Conservation (phyloP, 208 protist genomes). For the Leishmania gerbilli region DNA sequence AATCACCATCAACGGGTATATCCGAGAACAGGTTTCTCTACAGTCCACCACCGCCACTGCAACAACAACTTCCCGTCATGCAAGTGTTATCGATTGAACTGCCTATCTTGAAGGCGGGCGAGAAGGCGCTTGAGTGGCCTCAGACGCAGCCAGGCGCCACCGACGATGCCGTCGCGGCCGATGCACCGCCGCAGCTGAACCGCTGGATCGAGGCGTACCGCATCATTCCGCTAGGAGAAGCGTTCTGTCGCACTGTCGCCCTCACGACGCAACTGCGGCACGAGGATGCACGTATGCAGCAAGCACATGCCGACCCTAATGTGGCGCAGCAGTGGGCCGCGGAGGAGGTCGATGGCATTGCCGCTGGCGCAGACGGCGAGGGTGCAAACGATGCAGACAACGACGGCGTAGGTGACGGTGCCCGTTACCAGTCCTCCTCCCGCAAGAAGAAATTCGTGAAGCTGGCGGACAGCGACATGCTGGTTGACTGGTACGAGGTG, state of each 20-base stretch:
- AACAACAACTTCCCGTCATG: constrained; percentile 9
- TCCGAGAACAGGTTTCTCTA: neutral
- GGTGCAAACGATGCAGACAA: constrained; percentile 32
- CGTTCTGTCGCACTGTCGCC: constrained; percentile 47
- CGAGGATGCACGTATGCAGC: constrained; percentile 41
- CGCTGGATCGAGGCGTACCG: constrained; percentile 35
- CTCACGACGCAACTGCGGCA: constrained; percentile 42
- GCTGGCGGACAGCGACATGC: constrained; percentile 77
- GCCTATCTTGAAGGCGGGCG: constrained; percentile 28
- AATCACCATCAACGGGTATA: neutral
- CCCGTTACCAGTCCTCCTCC: constrained; percentile 40
- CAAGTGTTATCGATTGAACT: constrained; percentile 38
- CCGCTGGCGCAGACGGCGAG: constrained; percentile 20
- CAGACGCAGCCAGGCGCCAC: neutral
- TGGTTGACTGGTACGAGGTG: constrained; percentile 88
- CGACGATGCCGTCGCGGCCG: neutral
- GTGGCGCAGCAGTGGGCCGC: constrained; percentile 36
- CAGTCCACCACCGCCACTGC: neutral
- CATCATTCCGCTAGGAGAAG: constrained; percentile 45
- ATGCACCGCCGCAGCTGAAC: constrained; percentile 19
- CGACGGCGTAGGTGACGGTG: constrained; percentile 33
- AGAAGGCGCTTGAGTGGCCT: constrained; percentile 24
- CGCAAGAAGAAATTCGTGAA: constrained; percentile 80
- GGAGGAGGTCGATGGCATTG: constrained; percentile 30
- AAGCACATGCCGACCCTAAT: constrained; percentile 53